These are phyloP conservation scores for Scedosporium apiospermum DNA, from an alignment of 2,329 filamentous ascomycete species.

Conservation along the genomic window DNA sequence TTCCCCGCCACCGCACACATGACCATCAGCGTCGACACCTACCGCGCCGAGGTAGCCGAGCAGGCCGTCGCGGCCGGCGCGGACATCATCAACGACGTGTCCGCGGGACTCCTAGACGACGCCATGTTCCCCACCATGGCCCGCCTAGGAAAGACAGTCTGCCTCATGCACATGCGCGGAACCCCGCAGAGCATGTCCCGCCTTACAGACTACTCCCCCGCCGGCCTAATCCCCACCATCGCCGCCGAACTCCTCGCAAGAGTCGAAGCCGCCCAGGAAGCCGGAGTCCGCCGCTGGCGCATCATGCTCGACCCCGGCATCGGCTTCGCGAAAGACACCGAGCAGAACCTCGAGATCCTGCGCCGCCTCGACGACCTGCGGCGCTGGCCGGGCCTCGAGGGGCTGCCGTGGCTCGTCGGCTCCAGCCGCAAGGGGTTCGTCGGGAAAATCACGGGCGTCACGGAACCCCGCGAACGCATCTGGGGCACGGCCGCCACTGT, in stretches of 20 bases:
- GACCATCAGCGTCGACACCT: slow-evolving; percentile 88
- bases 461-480: slow-evolving; percentile 57
- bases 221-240: slow-evolving; percentile 57
- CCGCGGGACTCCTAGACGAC: slow-evolving; percentile 67
- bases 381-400: slow-evolving; percentile 52
- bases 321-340: slow-evolving; percentile 78
- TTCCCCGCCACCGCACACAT: slow-evolving; percentile 52
- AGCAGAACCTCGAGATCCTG: slow-evolving; percentile 76
- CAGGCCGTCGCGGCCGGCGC: slow-evolving; percentile 70
- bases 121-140: slow-evolving; percentile 78
- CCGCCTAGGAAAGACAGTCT: slow-evolving; percentile 65
- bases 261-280: slow-evolving; percentile 63
- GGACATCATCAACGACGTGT: slow-evolving; percentile 92
- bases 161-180: slow-evolving; percentile 90
- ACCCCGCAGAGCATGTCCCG: slow-evolving; percentile 72
- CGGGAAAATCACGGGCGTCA: slow-evolving; percentile 68
- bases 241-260: slow-evolving; percentile 59
- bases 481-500: slow-evolving; percentile 89
- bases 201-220: slow-evolving; percentile 54
- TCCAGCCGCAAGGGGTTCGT: slow-evolving; percentile 86
- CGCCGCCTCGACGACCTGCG: slow-evolving; percentile 56
- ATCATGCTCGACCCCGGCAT: slow-evolving; percentile 91
- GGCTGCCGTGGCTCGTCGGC: slow-evolving; percentile 81
- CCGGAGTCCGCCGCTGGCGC: slow-evolving; percentile 83
- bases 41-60: slow-evolving; percentile 73